Evolutionary conservation across 805 yeast species (phyloP), one percentile per base, ranked within the genome.

Genomic region (Jamesozyma rosinii): DNA sequence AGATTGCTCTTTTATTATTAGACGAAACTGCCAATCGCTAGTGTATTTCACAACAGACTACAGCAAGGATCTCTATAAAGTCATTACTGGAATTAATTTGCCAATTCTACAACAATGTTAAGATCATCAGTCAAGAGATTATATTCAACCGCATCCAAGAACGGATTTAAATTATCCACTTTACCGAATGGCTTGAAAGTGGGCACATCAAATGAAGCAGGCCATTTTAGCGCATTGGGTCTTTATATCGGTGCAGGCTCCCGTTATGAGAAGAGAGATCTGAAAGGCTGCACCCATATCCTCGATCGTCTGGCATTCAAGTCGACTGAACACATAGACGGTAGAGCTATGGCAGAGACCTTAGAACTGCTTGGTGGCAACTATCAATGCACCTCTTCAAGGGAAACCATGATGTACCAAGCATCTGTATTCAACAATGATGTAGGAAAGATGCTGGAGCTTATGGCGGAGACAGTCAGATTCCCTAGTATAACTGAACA

Each of bases 331-430:
- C 68, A 74, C 43, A 68, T 72, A 44, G 54, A 75, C 1, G 89
- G 86, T 2, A 65, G 71, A 35, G 74, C 81, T 41, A 84, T 92
- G 86, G 72, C 84, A 50, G 82, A 82, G 49, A 74, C 73, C 18
- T 68, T 92, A 48, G 88, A 87, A 44, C 70, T 76, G 31, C 64
- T 92, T 45, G 98, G 98, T 39, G 98, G 97, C 13, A 90, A 88
- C 61, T 88, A 83, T 64, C 89, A 86, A 78, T 84, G 95, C 57
- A 82, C 95, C 1, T 83, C 95, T 0, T 84, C 94, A 6, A 74
- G 98, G 57, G 98, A 92, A 63, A 76, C 94, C 3, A 73, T 90
- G 69, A 77, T 90, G 67, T 92, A 92, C 63, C 97, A 92, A 64
- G 94, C 97, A 1, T 81, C 95, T 2, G 95, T 88, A 1, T 90